Base-by-base conservation (phyloP, 495 filamentous ascomycete genomes). In the Chaetomidium leptoderma region DNA sequence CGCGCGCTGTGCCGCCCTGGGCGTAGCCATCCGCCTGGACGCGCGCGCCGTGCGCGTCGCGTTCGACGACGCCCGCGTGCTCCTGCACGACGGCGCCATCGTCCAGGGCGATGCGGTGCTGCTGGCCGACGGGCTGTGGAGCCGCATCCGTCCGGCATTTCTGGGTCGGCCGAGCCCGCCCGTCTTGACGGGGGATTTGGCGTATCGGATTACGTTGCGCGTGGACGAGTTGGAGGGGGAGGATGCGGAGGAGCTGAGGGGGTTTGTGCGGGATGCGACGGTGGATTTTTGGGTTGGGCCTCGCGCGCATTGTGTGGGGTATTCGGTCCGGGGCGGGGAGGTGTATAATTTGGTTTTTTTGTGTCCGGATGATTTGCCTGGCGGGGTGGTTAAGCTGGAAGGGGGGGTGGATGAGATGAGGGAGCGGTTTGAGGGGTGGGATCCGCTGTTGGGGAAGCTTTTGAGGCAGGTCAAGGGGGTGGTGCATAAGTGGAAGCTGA, bases 231-330 rank as follows among this genome's bases (percentile, higher is more conserved):
- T 85, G 45, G 66, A 68, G 23, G 74, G 76, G 21, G 69, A 74
- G 30, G 74, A 77, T 43, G 71, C 78, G 13, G 70, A 69, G 1
- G 72, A 76, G 17, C 64, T 85, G 2, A 53, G 49, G 17, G 52
- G 73, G 44, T 70, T 77, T 57, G 74, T 84, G 0, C 49, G 64
- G 7, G 70, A 82, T 19, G 79, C 84, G 0, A 77, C 78, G 16
- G 85, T 89, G 14, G 78, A 88, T 57, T 86, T 88, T 62, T 91
- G 88, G 88, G 65, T 88, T 27, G 87, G 88, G 0, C 82, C 83
- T 2, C 55, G 66, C 10, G 72, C 70, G 6, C 84, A 86, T 58
- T 77, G 78, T 3, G 81, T 84, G 2, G 80, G 77, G 24, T 86
- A 86, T 54, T 72, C 80, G 11, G 70, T 86, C 29, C 69, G 76